These are phyloP conservation scores for Starmerella vitae DNA, from an alignment of 805 yeast species.

Conservation along the genomic window DNA sequence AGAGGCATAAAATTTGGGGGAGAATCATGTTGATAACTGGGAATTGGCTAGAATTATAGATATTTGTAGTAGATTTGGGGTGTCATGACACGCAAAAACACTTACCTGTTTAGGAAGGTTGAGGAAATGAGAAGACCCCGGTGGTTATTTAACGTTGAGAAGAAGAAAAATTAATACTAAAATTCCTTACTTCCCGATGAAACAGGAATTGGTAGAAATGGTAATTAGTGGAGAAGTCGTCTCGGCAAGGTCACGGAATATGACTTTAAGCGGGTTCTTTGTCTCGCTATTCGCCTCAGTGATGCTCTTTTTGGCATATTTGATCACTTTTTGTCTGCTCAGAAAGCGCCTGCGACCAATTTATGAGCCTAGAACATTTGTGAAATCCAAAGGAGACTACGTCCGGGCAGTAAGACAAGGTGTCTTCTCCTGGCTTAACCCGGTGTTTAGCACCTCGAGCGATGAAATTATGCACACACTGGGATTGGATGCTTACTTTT, in stretches of 20 bases:
- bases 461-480: constrained; percentile 33
- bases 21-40: neutral
- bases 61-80: no score
- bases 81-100: no score
- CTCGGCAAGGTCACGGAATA: constrained; percentile 11
- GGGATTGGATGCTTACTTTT: constrained; percentile 67
- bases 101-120: no score
- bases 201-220: constrained; percentile 16
- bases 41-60: no score
- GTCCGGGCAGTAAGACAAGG: constrained; percentile 30
- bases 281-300: constrained; percentile 31
- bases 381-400: constrained; percentile 28
- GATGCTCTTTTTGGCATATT: constrained; percentile 42
- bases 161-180: no score
- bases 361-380: constrained; percentile 44
- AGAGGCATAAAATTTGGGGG: neutral
- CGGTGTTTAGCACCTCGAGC: constrained; percentile 32
- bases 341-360: constrained; percentile 29
- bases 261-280: constrained; percentile 16
- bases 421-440: constrained; percentile 44
- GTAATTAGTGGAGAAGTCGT: constrained; percentile 14
- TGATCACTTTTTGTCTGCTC: constrained; percentile 29
- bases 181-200: no score
- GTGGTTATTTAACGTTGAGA: no score
- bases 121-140: no score